Percentiles rank a stretch among this genome's conserved stretches.
Evolutionary conservation across 148 eudicot genomes (phyloP).

Genomic region (Camellia lanceoleosa): DNA sequence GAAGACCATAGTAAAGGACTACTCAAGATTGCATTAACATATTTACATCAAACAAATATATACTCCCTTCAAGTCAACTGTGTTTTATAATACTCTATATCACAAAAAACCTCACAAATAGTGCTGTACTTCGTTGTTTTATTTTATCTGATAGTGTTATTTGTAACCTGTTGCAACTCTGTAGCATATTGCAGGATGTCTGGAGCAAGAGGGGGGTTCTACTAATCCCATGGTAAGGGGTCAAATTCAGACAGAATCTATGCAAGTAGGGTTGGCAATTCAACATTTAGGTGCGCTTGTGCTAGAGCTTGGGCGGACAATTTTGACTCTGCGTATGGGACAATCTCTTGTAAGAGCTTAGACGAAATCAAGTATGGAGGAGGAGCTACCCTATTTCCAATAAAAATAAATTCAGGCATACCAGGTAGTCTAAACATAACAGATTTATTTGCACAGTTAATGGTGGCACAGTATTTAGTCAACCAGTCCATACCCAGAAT

Average conservation of each 20-base stretch:
- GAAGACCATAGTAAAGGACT: too few species aligned
- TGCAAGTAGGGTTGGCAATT: constrained; percentile 71
- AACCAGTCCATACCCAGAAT: too few species aligned
- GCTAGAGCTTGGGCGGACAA: constrained; percentile 91
- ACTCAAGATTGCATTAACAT: too few species aligned
- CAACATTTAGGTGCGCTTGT: constrained; percentile 92
- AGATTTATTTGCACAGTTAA: too few species aligned
- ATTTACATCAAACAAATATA: too few species aligned
- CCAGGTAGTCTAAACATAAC: too few species aligned
- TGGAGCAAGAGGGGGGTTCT: constrained; percentile 71
- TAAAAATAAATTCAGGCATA: too few species aligned
- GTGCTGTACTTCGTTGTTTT: neutral
- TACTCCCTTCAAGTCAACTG: neutral
- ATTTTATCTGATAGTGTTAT: constrained; percentile 25
- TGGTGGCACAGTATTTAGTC: too few species aligned
- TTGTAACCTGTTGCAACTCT: constrained; percentile 38
- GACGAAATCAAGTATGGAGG: too few species aligned
- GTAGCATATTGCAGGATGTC: constrained; percentile 78
- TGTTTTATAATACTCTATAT: neutral
- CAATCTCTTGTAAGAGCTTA: constrained; percentile 65
- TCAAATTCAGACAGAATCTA: constrained; percentile 69
- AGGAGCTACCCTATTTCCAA: too few species aligned
- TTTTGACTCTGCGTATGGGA: constrained; percentile 81
- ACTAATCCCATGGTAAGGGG: constrained; percentile 59
- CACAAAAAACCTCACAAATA: neutral